Conservation (phyloP, 2,329 filamentous ascomycete genomes). For the Triangularia setosa region DNA sequence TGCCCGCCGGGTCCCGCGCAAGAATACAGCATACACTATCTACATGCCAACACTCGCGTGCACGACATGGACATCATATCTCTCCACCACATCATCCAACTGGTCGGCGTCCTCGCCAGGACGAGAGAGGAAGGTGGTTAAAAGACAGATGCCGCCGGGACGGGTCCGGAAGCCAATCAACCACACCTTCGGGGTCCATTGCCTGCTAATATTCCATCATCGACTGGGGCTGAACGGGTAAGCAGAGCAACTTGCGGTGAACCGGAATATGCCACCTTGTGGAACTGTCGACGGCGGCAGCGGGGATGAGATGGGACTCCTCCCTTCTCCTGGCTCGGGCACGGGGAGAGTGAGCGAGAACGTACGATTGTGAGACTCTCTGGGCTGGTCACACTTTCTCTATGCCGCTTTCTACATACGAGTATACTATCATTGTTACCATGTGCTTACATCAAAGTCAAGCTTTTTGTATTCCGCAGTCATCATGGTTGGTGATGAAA, state of each 20-base stretch:
- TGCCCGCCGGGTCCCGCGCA: not conserved
- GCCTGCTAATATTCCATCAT: not conserved
- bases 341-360: not conserved
- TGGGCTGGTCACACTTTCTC: not conserved
- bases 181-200: slow-evolving; percentile 4
- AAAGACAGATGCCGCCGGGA: not conserved
- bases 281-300: not conserved
- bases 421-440: not conserved
- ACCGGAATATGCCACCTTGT: not conserved
- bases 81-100: slow-evolving; percentile 1
- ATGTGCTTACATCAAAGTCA: not conserved
- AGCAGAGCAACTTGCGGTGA: slow-evolving; percentile 15
- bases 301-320: not conserved
- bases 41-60: not conserved
- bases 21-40: not conserved
- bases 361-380: not conserved
- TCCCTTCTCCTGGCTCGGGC: not conserved
- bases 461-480: not conserved
- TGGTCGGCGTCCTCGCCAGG: slow-evolving; percentile 13
- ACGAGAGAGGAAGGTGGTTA: slow-evolving; percentile 27
- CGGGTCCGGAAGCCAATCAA: slow-evolving; percentile 10
- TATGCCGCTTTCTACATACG: not conserved
- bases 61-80: not conserved
- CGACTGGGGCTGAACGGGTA: not conserved
- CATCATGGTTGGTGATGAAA: not conserved